A percentile compares a stretch with the other conserved stretches of the same genome.
These are phyloP conservation scores for Tolypocladium inflatum DNA, from an alignment of 2,329 filamentous ascomycete species.

Conservation along the genomic window DNA sequence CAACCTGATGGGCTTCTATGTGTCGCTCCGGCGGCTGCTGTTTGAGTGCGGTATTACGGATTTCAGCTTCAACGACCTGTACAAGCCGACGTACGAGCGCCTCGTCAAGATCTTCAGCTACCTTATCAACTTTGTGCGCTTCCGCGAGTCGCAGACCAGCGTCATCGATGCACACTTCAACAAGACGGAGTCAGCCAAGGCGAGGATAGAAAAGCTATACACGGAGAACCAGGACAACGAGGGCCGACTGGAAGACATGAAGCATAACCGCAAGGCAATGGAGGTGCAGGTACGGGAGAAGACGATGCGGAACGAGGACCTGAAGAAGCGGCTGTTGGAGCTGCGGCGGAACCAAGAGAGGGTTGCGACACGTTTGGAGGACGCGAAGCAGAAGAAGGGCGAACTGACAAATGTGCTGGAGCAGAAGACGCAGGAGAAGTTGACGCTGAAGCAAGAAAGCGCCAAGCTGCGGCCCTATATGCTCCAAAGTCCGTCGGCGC, in stretches of 20 bases:
- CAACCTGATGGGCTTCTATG: conserved; percentile 93
- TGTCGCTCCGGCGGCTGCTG: conserved; percentile 69
- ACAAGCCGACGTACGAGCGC: conserved; percentile 81
- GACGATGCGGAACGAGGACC: conserved; percentile 73
- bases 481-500: conserved; percentile 72
- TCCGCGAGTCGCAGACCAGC: conserved; percentile 82
- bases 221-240: conserved; percentile 83
- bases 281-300: conserved; percentile 79
- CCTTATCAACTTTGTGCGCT: conserved; percentile 97
- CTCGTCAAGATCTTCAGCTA: conserved; percentile 95
- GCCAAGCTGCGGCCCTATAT: conserved; percentile 88
- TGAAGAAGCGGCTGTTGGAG: conserved; percentile 74
- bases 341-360: conserved; percentile 73
- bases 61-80: conserved; percentile 87
- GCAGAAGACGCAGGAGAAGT: conserved; percentile 58
- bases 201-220: conserved; percentile 78
- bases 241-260: conserved; percentile 68
- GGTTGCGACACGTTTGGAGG: conserved; percentile 73
- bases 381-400: conserved; percentile 70
- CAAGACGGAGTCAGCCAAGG: conserved; percentile 76
- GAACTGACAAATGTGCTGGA: conserved; percentile 64
- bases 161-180: conserved; percentile 93
- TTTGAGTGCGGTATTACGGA: conserved; percentile 86
- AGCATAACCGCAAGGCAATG: conserved; percentile 67
- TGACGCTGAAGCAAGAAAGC: conserved; percentile 73